Evolutionary conservation across 164 flowering plant species (phyloP), one percentile per base, ranked within the genome.

Genomic region (Taxillus chinensis): DNA sequence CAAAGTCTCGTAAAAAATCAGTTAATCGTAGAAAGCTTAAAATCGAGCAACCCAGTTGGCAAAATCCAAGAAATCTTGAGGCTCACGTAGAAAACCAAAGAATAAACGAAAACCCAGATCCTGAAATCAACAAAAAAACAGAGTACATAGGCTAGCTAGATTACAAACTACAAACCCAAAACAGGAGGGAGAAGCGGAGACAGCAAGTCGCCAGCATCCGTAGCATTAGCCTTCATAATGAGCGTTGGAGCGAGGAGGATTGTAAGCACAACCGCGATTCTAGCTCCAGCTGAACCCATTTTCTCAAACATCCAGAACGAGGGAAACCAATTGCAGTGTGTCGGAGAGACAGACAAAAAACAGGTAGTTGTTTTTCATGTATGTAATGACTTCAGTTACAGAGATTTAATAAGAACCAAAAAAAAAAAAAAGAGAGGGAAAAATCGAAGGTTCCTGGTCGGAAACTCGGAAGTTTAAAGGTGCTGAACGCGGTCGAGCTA

Each of bases 131-230:
- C 27, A 27, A 27, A 27, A 27, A 27, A 27, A 27, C 27, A 27
- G 27, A 27, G 27, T 27, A 27, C 27, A 27, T 27, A 27, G 27
- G 27, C 27, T 27, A 27, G 27, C 27, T 27, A 27, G 27, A 27
- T 27, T 27, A 27, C 27, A 27, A 27, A 27, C 27, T 27, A 48
- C 51, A 48, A 48, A 48, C 51, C 51, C 12, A 48, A 48, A 14
- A 11, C 51, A 1, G 51, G 55, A 54, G 57, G 17, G 57, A 54
- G 57, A 37, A 54, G 57, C 57, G 57, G 57, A 8, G 57, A 17
- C 12, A 54, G 10, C 3, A 27, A 17, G 39, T 54, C 39, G 39
- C 39, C 57, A 17, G 37, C 12, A 0, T 8, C 57, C 3, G 39
- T 39, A 17, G 57, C 57, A 3, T 27, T 2, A 27, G 27, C 27